These are phyloP conservation scores for Plectosphaerella sp. DNA, from an alignment of 2,329 filamentous ascomycete species.

Conservation along the genomic window DNA sequence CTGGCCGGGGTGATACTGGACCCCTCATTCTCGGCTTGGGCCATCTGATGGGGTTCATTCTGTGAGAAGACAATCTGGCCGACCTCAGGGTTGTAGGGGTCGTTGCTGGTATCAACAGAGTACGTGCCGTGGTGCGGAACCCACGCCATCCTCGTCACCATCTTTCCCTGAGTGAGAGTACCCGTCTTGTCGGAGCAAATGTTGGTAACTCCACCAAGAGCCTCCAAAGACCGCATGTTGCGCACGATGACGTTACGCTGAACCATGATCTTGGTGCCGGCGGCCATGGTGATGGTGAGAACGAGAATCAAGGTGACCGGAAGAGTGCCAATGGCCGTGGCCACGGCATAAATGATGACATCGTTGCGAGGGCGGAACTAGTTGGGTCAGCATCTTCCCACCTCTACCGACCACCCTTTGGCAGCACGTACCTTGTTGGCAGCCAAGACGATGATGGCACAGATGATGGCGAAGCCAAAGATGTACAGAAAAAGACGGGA, in stretches of 20 bases:
- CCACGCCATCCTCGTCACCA: constrained; percentile 25
- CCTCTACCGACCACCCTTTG: background rate
- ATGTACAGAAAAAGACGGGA: constrained; percentile 62
- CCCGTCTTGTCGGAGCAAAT: constrained; percentile 27
- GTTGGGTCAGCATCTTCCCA: background rate
- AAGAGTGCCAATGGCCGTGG: constrained; percentile 38
- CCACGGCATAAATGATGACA: constrained; percentile 32
- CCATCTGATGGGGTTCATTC: constrained; percentile 22
- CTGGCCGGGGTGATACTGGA: background rate
- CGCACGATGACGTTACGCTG: constrained; percentile 43
- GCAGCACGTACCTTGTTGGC: constrained; percentile 18
- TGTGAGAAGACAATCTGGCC: constrained; percentile 33
- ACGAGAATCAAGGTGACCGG: constrained; percentile 40
- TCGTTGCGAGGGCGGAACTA: constrained; percentile 25
- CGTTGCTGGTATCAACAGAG: constrained; percentile 21
- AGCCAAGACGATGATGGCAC: constrained; percentile 32
- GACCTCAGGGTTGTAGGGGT: constrained; percentile 13
- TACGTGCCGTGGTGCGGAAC: constrained; percentile 24
- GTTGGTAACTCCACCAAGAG: constrained; percentile 42
- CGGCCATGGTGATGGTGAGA: constrained; percentile 50
- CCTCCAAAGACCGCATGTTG: constrained; percentile 41
- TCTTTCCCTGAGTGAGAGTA: constrained; percentile 28
- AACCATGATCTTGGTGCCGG: constrained; percentile 42
- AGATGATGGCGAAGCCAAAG: constrained; percentile 49
- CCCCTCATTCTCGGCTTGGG: background rate